Evolutionary conservation across 1,284 basidiomycete genomes (phyloP).

Genomic region (Cutaneotrichosporon cyanovorans): DNA sequence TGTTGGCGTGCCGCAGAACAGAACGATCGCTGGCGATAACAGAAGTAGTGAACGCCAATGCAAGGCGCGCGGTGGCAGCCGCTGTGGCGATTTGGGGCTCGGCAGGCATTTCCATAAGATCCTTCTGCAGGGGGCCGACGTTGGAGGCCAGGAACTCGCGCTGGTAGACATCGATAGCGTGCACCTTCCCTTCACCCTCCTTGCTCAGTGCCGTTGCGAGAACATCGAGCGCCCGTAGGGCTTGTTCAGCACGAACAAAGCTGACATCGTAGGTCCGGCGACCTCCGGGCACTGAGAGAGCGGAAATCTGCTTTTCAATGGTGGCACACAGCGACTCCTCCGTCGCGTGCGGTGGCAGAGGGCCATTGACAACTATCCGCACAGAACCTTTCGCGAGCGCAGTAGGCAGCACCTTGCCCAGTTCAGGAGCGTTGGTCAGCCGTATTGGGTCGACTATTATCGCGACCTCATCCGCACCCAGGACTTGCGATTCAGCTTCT

Average conservation of each 20-base stretch:
- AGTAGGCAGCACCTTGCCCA: conserved; percentile 15
- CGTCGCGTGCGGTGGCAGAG: conserved; percentile 20
- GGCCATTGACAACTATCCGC: conserved; percentile 34
- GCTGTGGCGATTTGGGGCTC: conserved; percentile 23
- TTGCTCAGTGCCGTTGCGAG: conserved; percentile 20
- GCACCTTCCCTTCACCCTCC: conserved; percentile 2
- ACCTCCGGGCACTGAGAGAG: not conserved
- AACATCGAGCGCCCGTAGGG: conserved; percentile 28
- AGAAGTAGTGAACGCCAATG: conserved; percentile 21
- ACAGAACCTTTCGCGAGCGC: conserved; percentile 19
- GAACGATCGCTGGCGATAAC: conserved; percentile 25
- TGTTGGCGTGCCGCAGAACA: conserved; percentile 13
- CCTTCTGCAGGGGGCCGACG: conserved; percentile 27
- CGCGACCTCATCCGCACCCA: conserved; percentile 24
- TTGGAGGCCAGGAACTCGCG: conserved; percentile 31
- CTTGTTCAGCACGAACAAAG: conserved; percentile 31
- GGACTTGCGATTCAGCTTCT: conserved; percentile 4
- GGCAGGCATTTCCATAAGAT: conserved; percentile 7
- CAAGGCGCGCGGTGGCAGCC: conserved; percentile 11
- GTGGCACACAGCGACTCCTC: conserved; percentile 13
- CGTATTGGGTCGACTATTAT: conserved; percentile 42
- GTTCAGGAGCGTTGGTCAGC: conserved; percentile 5
- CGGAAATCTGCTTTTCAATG: conserved; percentile 20
- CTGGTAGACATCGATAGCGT: conserved; percentile 35
- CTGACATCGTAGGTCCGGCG: conserved; percentile 12